phyloP scores from a whole-genome alignment of 2,329 filamentous ascomycete genomes.

The Daldinia eschscholtzii region DNA sequence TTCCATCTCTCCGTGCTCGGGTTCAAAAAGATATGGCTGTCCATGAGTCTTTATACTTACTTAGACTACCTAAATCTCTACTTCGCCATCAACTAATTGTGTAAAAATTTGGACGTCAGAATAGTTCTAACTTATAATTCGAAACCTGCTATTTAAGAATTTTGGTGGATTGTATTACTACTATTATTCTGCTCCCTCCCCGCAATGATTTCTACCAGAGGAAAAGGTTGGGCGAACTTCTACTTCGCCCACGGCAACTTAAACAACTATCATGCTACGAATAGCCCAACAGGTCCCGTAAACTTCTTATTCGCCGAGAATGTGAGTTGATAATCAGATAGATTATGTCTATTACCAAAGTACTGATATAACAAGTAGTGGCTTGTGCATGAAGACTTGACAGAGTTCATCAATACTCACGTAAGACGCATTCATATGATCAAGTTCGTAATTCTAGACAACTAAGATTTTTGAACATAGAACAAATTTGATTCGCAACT shows the following conservation, averaged over 20 bases:
- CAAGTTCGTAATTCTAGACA: background rate
- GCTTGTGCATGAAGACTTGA: constrained; percentile 35
- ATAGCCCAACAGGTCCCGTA: constrained; percentile 40
- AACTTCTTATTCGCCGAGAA: constrained; percentile 43
- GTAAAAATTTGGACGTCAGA: too few relatives aligned
- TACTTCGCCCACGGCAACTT: constrained; percentile 37
- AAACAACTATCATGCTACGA: constrained; percentile 36
- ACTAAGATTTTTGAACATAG: constrained; percentile 13
- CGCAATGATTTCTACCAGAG: constrained; percentile 44
- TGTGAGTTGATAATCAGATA: constrained; percentile 22
- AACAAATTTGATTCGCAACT: constrained; percentile 37
- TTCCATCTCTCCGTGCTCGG: background rate
- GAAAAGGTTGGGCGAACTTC: constrained; percentile 37
- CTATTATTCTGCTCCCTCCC: background rate
- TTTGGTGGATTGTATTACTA: background rate
- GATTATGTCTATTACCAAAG: background rate
- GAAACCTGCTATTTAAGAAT: background rate
- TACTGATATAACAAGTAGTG: constrained; percentile 6
- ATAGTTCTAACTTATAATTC: background rate
- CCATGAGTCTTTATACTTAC: background rate
- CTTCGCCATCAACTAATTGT: background rate
- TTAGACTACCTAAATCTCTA: background rate
- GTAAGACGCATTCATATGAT: constrained; percentile 14
- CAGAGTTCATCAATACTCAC: constrained; percentile 34
- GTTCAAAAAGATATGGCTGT: background rate